Percentiles rank a stretch among this genome's conserved stretches.
Conservation (phyloP, 1,284 basidiomycete genomes). For the Ustilago curta region DNA sequence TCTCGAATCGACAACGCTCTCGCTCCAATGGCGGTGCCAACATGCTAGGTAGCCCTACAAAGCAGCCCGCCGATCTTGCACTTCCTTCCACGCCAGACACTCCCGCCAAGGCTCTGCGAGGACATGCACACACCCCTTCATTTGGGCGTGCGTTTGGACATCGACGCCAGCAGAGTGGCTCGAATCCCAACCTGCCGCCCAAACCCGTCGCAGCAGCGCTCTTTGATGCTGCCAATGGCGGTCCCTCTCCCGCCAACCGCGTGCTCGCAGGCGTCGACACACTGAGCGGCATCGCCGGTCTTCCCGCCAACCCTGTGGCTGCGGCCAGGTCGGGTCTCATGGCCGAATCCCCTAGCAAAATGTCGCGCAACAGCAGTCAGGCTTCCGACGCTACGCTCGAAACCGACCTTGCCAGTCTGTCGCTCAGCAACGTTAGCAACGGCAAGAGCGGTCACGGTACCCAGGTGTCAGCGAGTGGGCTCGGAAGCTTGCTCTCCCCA, state of each 20-base stretch:
- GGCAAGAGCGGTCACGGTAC: slow-evolving; percentile 13
- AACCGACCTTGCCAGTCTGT: slow-evolving; percentile 21
- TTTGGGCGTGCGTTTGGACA: slow-evolving; percentile 49
- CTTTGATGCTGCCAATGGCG: slow-evolving; percentile 64
- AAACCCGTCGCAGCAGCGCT: slow-evolving; percentile 64
- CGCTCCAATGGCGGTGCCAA: slow-evolving; percentile 57
- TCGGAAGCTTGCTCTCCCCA: slow-evolving; percentile 11
- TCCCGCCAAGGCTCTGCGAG: slow-evolving; percentile 25
- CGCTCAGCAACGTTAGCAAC: slow-evolving; percentile 16
- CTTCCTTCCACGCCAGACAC: slow-evolving; percentile 33
- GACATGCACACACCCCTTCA: slow-evolving; percentile 37
- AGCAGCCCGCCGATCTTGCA: slow-evolving; percentile 37
- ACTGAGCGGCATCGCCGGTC: slow-evolving; percentile 47
- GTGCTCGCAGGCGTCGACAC: slow-evolving; percentile 48
- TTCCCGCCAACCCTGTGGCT: slow-evolving; percentile 45
- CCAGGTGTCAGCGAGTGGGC: neutral
- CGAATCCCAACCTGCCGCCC: slow-evolving; percentile 56
- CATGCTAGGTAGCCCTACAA: slow-evolving; percentile 38
- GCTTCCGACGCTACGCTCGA: slow-evolving; percentile 16
- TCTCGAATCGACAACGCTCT: slow-evolving; percentile 74
- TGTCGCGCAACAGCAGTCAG: slow-evolving; percentile 37
- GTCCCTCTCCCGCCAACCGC: slow-evolving; percentile 60
- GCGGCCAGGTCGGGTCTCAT: slow-evolving; percentile 28
- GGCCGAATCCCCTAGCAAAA: slow-evolving; percentile 28
- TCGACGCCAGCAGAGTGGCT: slow-evolving; percentile 54